Conservation (phyloP, 805 yeast species). For the Lipomyces yamadae region DNA sequence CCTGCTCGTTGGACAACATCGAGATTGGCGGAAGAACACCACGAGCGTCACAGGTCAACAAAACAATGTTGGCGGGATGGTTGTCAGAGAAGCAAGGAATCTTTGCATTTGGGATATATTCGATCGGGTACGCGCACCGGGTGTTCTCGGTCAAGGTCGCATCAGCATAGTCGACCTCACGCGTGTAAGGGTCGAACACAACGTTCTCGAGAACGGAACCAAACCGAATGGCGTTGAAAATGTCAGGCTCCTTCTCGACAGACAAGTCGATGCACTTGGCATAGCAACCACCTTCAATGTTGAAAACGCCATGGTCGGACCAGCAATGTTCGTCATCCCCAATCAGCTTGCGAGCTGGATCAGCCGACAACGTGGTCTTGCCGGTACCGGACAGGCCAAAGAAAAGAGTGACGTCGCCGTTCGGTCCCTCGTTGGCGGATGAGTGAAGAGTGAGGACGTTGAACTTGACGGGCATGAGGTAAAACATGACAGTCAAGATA, state of each 20-base stretch:
- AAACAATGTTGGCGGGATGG: slow-evolving; percentile 90
- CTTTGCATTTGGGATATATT: slow-evolving; percentile 93
- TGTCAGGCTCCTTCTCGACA: slow-evolving; percentile 95
- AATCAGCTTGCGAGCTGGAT: slow-evolving; percentile 87
- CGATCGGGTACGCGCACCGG: slow-evolving; percentile 98
- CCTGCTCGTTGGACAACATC: slow-evolving; percentile 89
- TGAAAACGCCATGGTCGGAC: slow-evolving; percentile 98
- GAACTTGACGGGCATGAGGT: slow-evolving; percentile 94
- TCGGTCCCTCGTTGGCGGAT: slow-evolving; percentile 83
- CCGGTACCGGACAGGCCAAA: slow-evolving; percentile 98
- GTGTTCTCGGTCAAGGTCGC: slow-evolving; percentile 92
- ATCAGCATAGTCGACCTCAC: slow-evolving; percentile 85
- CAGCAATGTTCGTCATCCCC: slow-evolving; percentile 99
- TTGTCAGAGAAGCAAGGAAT: slow-evolving; percentile 88
- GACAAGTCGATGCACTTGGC: slow-evolving; percentile 93
- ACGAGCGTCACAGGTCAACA: slow-evolving; percentile 95
- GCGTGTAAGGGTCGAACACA: slow-evolving; percentile 75
- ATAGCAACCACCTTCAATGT: slow-evolving; percentile 99
- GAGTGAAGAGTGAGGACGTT: slow-evolving; percentile 92
- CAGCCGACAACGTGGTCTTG: slow-evolving; percentile 96
- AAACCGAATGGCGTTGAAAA: slow-evolving; percentile 89
- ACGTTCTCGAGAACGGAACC: slow-evolving; percentile 96
- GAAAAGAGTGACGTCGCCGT: slow-evolving; percentile 90
- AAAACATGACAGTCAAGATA: slow-evolving; percentile 98
- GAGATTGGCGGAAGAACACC: slow-evolving; percentile 98